Percentiles rank a stretch among this genome's conserved stretches.
Evolutionary conservation across 306 rosid genomes (phyloP).

Genomic region (Prunus mume): DNA sequence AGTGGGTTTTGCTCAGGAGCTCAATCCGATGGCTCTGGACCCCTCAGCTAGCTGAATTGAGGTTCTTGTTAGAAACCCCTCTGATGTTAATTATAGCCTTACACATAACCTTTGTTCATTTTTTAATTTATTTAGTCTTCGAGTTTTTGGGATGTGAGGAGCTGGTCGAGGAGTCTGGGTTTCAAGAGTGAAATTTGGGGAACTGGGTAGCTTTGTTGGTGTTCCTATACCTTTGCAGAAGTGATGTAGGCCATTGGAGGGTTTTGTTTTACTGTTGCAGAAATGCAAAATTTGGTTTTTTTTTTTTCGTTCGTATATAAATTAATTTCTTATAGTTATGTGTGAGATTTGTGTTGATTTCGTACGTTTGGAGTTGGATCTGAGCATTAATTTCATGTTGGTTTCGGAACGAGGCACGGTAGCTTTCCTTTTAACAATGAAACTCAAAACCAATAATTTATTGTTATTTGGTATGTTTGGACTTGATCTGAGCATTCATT

Average conservation of each 20-base stretch:
- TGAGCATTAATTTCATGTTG: not conserved
- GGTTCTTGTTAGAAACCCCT: not conserved
- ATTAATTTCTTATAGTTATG: not conserved
- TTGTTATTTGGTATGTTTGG: not conserved
- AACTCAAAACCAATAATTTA: not conserved
- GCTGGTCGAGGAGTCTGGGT: not conserved
- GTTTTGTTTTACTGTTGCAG: not conserved
- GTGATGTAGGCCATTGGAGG: not conserved
- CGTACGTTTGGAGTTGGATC: not conserved
- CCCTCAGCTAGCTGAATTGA: not conserved
- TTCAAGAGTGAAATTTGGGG: not conserved
- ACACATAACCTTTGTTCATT: not conserved
- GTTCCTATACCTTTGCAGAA: not conserved
- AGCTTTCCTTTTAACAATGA: not conserved
- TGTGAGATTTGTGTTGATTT: not conserved
- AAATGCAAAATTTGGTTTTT: not conserved
- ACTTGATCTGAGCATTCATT: too few species aligned
- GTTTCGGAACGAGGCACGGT: not conserved
- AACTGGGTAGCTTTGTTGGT: not conserved
- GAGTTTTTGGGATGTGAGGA: not conserved
- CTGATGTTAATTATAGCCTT: not conserved
- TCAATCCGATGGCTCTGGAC: slow-evolving; percentile 4
- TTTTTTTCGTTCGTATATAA: not conserved
- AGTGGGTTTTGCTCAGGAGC: slow-evolving; percentile 15
- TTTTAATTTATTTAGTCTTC: not conserved